Evolutionary conservation across 768 basidiomycete species (phyloP), one percentile per base, ranked within the genome.

Genomic region (Mycena galopus): DNA sequence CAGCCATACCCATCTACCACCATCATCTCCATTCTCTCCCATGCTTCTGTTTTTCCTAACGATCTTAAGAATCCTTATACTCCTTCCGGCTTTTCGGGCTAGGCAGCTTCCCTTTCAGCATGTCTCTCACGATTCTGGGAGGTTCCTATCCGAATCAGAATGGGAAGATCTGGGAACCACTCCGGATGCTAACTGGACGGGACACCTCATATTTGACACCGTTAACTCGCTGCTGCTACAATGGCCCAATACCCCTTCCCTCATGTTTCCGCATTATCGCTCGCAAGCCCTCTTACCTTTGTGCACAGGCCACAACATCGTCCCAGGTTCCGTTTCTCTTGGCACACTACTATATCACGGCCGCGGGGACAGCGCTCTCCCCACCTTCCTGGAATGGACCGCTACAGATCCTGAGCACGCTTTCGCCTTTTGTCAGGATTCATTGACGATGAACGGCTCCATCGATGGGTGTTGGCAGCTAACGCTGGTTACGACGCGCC

Each of bases 381-480:
- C 78, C 27, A 42, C 59, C 67, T 3, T 39, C 25, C 71, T 73
- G n/a, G 76, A 75, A 23, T 79, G 78, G 77, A 65, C 67, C 10
- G 71, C 78, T 1, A 73, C 71, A 5, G 73, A 79, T 53, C 76
- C 76, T n/a, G 78, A 79, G 59, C 77, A 78, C 55, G 69, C 77
- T 0, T 81, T 82, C 29, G 1, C 50, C 0, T 84, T 7, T 86
- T 88, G 72, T 86, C 23, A 12, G 57, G 32, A 47, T 55, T 51
- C 23, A 42, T 42, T n/a, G 50, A 63, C 16, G 12, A 37, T 37
- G 44, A 44, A 27, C 42, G 64, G n/a, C 27, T 51, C 71, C 5
- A 35, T 37, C n/a, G 33, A 33, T 12, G 82, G 81, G 8, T 84
- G 84, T 68, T 85, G 84, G 84, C 84, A 84, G 27, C 77, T 86